Evolutionary conservation across 108 stramenopile genomes (phyloP).

Genomic region (Hondaea fermentalgiana): DNA sequence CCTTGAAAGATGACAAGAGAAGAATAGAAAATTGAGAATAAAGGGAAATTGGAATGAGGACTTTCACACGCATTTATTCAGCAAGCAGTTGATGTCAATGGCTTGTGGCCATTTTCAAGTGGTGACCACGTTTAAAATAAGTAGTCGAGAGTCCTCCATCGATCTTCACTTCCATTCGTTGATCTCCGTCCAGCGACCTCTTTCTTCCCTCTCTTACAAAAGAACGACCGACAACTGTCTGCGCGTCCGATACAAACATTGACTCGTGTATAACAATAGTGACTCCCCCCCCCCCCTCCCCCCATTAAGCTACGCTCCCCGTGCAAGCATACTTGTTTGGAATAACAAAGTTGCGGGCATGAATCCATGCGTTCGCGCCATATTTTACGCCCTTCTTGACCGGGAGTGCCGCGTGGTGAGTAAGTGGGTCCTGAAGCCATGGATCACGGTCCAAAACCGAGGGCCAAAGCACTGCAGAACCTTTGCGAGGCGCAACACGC

Average conservation of each 20-base stretch:
- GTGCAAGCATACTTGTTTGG: background rate
- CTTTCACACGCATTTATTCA: background rate
- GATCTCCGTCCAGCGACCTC: too few species aligned
- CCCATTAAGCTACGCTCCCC: background rate
- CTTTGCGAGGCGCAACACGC: slow-evolving; percentile 63
- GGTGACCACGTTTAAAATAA: too few species aligned
- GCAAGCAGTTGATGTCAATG: too few species aligned
- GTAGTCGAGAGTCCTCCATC: too few species aligned
- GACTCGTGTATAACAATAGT: too few species aligned
- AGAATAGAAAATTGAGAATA: background rate
- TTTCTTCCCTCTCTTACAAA: too few species aligned
- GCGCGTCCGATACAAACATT: too few species aligned
- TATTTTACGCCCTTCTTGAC: slow-evolving; percentile 68
- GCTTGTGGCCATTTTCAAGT: too few species aligned
- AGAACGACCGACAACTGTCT: too few species aligned
- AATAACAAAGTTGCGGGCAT: slow-evolving; percentile 19
- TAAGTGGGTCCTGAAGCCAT: slow-evolving; percentile 51
- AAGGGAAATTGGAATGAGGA: background rate
- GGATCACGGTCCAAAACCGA: slow-evolving; percentile 56
- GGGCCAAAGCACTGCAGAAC: slow-evolving; percentile 69
- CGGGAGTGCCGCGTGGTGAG: slow-evolving; percentile 67
- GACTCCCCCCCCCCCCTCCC: too few species aligned
- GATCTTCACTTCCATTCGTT: too few species aligned
- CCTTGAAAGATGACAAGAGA: background rate
- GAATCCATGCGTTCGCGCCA: slow-evolving; percentile 82